phyloP scores from a whole-genome alignment of 257 asterid genomes.

The Nicotiana undulata region DNA sequence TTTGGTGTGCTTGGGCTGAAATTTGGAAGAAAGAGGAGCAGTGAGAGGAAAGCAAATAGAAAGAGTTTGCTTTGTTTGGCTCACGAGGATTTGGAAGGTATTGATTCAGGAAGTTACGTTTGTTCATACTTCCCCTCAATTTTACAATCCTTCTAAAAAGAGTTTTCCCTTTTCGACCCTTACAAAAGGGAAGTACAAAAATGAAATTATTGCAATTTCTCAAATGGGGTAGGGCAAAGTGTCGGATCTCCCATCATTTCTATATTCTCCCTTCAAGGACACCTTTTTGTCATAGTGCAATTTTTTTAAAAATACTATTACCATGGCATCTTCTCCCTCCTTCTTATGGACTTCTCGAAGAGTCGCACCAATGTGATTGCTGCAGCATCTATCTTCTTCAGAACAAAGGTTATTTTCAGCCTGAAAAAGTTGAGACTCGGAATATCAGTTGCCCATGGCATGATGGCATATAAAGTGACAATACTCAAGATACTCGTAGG shows the following conservation, averaged over 20 bases:
- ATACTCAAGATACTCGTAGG: not conserved
- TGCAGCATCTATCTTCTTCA: constrained; percentile 19
- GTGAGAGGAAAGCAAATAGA: not conserved
- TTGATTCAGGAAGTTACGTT: not conserved
- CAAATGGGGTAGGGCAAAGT: not conserved
- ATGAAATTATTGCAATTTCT: not conserved
- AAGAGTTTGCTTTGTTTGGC: not conserved
- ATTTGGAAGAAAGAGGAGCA: not conserved
- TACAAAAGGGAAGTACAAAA: not conserved
- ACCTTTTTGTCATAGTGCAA: not conserved
- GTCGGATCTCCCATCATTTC: not conserved
- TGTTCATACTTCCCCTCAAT: not conserved
- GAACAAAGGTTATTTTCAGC: constrained; percentile 26
- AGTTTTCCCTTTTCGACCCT: not conserved
- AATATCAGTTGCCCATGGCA: not conserved
- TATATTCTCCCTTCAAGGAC: not conserved
- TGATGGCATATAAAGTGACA: not conserved
- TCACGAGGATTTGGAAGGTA: not conserved
- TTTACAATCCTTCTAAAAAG: not conserved
- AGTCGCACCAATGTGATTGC: constrained; percentile 36
- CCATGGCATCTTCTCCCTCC: constrained; percentile 58
- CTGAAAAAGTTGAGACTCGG: constrained; percentile 30
- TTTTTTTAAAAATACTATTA: constrained; percentile 12
- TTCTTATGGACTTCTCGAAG: constrained; percentile 33
- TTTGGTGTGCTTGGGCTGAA: not conserved